Evolutionary conservation across 2,329 filamentous ascomycete genomes (phyloP), one percentile per base, ranked within the genome.

Genomic region (Ophiostoma ips): DNA sequence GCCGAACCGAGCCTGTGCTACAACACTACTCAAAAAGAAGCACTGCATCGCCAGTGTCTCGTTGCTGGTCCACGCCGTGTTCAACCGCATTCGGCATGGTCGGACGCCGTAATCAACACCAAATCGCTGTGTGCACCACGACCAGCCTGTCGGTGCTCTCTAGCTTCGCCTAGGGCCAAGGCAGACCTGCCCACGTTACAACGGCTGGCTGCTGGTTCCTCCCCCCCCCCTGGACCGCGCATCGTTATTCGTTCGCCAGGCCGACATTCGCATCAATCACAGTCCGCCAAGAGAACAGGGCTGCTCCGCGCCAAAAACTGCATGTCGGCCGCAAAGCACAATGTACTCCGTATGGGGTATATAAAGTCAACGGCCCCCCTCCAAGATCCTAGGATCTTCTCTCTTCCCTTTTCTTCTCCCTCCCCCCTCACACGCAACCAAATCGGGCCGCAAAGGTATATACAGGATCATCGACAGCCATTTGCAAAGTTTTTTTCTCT

Each of bases 401-500:
- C 58, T 61, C 60, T 62, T 62, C 57, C 61, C 60, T 67, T 64
- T 65, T 64, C 66, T 62, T 68, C 66, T 65, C 68, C 62, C 67
- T 67, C 69, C 72, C 73, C 71, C 71, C 71, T 66, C 69, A 71
- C 66, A 63, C 71, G 68, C 67, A 70, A 68, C 63, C 66, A 65
- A 66, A 66, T 31, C 68, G 73, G 75, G 75, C 72, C 73, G 75
- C 75, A 77, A 78, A 78, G 66, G 66, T 63, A 66, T 64, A 28
- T 61, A 66, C 52, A 67, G 69, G 70, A 68, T 63, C 71, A 67
- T 71, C 70, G 70, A 69, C 69, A 70, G 69, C 68, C 67, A 62
- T 67, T 71, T 68, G 66, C 66, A 61, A 63, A 63, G 57, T 62
- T 60, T 58, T 48, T 50, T 52, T 54, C 54, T 53, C 55, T 60